These are phyloP conservation scores for Ophiostoma quercus DNA, from an alignment of 2,329 filamentous ascomycete species.

Conservation along the genomic window DNA sequence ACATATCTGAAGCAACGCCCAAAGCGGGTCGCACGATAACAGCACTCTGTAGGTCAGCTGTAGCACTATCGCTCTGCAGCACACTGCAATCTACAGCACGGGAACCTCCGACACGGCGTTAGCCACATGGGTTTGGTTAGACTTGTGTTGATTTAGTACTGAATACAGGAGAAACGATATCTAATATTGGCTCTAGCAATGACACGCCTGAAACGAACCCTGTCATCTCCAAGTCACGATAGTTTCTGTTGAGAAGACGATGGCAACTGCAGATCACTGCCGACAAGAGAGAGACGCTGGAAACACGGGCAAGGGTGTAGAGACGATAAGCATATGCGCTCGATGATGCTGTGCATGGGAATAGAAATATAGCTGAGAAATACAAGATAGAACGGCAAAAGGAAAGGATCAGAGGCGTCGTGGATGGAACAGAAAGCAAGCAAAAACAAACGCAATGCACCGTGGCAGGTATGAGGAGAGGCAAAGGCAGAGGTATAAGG, in stretches of 20 bases:
- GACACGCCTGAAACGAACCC: not conserved
- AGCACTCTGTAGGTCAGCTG: not conserved
- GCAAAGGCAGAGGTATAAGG: not conserved
- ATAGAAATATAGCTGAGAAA: not conserved
- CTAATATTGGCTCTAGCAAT: not conserved
- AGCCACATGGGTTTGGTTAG: not conserved
- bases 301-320: not conserved
- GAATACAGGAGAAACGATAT: not conserved
- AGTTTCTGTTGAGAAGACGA: not conserved
- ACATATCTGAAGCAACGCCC: not conserved
- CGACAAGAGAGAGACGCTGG: not conserved
- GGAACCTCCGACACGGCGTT: not conserved
- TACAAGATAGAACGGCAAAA: not conserved
- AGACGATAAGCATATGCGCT: not conserved
- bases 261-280: not conserved
- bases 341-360: conserved; percentile 2
- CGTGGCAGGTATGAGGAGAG: not conserved
- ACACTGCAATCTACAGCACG: not conserved
- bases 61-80: too few species aligned
- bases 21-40: not conserved
- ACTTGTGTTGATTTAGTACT: not conserved
- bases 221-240: not conserved
- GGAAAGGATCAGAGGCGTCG: not conserved
- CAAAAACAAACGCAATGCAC: not conserved
- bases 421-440: not conserved